These are phyloP conservation scores for Sugiyamaella valdiviana DNA, from an alignment of 805 yeast genomes.

Conservation along the genomic window DNA sequence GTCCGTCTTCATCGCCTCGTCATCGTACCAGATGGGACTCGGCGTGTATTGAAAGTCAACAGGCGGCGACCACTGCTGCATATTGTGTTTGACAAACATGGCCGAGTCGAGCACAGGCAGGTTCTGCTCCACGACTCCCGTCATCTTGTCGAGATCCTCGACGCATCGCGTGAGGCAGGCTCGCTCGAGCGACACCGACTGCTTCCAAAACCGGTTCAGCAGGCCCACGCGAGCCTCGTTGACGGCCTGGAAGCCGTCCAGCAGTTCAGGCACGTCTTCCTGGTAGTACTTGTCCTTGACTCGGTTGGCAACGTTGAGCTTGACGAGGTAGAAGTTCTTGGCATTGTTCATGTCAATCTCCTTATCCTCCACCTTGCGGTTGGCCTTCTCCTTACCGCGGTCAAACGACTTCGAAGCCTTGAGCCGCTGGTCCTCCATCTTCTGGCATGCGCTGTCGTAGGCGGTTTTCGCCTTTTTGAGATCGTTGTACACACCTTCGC, in stretches of 20 bases:
- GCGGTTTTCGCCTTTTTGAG: constrained; percentile 59
- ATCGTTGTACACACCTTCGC: constrained; percentile 47
- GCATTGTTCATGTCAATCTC: constrained; percentile 77
- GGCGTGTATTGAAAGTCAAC: constrained; percentile 79
- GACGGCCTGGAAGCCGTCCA: constrained; percentile 77
- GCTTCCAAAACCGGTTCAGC: constrained; percentile 60
- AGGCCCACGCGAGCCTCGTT: constrained; percentile 72
- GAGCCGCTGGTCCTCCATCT: constrained; percentile 73
- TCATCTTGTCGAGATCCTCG: constrained; percentile 44
- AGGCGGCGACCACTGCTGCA: constrained; percentile 73
- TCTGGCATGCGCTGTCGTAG: constrained; percentile 76
- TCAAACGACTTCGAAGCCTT: constrained; percentile 51
- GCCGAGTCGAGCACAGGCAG: constrained; percentile 69
- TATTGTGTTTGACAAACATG: constrained; percentile 89
- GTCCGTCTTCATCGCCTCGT: constrained; percentile 58
- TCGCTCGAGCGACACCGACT: constrained; percentile 58
- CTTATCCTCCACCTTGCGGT: constrained; percentile 48
- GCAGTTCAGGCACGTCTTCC: constrained; percentile 86
- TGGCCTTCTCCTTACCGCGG: constrained; percentile 34
- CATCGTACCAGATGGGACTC: constrained; percentile 95
- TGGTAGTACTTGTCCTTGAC: constrained; percentile 87
- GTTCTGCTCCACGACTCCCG: constrained; percentile 59
- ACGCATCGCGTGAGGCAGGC: constrained; percentile 41
- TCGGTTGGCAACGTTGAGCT: constrained; percentile 79
- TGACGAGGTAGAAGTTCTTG: constrained; percentile 78